Evolutionary conservation across 2,329 filamentous ascomycete species (phyloP).

Genomic region (Sphaerulina populicola): DNA sequence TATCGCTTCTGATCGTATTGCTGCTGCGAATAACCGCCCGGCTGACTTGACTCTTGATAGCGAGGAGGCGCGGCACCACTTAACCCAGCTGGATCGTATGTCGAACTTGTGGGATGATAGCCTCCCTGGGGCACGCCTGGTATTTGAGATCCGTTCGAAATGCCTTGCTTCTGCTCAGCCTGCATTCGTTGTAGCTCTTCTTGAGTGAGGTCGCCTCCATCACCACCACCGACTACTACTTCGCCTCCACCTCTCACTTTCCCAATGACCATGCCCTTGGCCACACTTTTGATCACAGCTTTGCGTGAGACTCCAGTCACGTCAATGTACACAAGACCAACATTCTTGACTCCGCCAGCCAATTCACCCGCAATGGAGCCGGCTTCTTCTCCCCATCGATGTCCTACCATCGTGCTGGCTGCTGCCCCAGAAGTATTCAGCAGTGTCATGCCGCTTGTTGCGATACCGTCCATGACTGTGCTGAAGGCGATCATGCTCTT

Average conservation of each 20-base stretch:
- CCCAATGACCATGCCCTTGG: conserved; percentile 90
- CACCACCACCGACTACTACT: conserved; percentile 63
- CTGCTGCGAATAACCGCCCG: conserved; percentile 7
- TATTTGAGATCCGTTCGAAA: conserved; percentile 19
- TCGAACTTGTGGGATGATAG: conserved; percentile 19
- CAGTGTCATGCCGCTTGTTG: conserved; percentile 72
- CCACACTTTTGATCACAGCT: conserved; percentile 87
- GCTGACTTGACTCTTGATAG: conserved; percentile 25
- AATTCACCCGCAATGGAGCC: conserved; percentile 66
- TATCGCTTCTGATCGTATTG: conserved; percentile 7
- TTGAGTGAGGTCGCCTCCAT: conserved; percentile 41
- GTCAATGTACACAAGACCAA: conserved; percentile 94
- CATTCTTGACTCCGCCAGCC: conserved; percentile 85
- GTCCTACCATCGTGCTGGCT: conserved; percentile 78
- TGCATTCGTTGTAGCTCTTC: conserved; percentile 31
- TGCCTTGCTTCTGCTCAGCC: conserved; percentile 23
- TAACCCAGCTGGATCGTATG: conserved; percentile 25
- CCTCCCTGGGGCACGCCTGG: conserved; percentile 13
- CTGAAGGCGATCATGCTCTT: conserved; percentile 95
- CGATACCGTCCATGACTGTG: conserved; percentile 87
- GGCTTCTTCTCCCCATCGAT: conserved; percentile 80
- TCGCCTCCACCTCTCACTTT: conserved; percentile 66
- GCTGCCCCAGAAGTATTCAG: conserved; percentile 66
- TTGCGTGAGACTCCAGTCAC: conserved; percentile 83
- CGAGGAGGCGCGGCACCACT: conserved; percentile 23